phyloP scores from a whole-genome alignment of 2,329 filamentous ascomycete genomes.

The Diaporthe humulicola region DNA sequence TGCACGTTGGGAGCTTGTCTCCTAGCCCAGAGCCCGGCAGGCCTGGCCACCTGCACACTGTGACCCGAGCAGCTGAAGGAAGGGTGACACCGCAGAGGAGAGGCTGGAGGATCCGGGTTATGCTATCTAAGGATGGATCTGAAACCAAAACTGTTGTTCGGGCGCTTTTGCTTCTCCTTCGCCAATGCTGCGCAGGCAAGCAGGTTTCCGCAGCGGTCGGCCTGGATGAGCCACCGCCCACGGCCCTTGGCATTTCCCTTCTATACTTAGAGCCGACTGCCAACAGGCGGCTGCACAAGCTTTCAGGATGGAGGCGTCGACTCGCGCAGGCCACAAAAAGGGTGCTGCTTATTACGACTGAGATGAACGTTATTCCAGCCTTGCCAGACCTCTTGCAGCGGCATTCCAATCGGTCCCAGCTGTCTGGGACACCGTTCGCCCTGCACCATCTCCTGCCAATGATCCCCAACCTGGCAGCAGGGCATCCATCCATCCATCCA shows the following conservation, averaged over 20 bases:
- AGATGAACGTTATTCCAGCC: neutral
- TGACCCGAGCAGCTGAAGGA: neutral
- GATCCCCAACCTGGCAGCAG: neutral
- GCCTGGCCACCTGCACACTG: neutral
- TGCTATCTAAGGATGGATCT: neutral
- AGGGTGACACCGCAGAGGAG: neutral
- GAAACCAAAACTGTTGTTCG: neutral
- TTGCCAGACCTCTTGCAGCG: neutral
- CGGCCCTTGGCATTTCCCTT: too few species aligned
- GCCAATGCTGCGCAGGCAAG: neutral
- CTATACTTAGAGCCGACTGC: conserved; percentile 28
- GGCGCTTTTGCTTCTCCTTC: neutral
- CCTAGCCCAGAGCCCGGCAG: neutral
- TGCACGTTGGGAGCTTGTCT: conserved; percentile 2
- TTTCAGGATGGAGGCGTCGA: conserved; percentile 14
- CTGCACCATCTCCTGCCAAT: neutral
- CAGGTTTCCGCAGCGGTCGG: neutral
- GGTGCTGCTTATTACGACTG: neutral
- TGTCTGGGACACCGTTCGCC: neutral
- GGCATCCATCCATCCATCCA: neutral
- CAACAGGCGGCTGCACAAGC: conserved; percentile 15
- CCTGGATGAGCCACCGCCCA: conserved; percentile 22
- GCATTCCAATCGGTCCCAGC: neutral
- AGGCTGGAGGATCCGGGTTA: neutral
- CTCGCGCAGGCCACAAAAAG: neutral